Conservation (phyloP, 129 eudicot genomes). For the Tagetes patula region DNA sequence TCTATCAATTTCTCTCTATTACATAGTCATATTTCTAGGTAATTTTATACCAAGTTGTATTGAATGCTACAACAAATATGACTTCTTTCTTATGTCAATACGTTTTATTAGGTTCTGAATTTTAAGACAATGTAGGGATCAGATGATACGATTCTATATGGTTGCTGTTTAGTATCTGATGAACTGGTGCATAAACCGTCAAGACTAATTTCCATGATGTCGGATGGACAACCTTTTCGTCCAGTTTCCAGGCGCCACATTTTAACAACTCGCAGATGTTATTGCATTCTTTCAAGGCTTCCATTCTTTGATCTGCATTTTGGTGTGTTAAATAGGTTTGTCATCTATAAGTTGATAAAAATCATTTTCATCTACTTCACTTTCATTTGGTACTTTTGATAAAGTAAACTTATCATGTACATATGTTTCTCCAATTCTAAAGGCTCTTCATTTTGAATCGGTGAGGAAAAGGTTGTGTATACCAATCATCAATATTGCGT, state of each 20-base stretch:
- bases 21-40: slow-evolving; percentile 20
- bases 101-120: slow-evolving; percentile 14
- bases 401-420: slow-evolving; percentile 17
- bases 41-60: slow-evolving; percentile 13
- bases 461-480: neutral
- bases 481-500: neutral
- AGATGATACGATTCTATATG: slow-evolving; percentile 90
- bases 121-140: slow-evolving; percentile 62
- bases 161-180: slow-evolving; percentile 94
- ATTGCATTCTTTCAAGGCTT: slow-evolving; percentile 92
- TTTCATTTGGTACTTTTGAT: slow-evolving; percentile 18
- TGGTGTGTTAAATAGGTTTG: slow-evolving; percentile 87
- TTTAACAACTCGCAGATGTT: slow-evolving; percentile 89
- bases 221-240: slow-evolving; percentile 54
- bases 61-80: slow-evolving; percentile 7
- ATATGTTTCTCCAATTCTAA: slow-evolving; percentile 1
- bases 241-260: slow-evolving; percentile 67
- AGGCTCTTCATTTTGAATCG: neutral
- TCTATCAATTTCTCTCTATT: neutral
- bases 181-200: slow-evolving; percentile 89
- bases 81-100: slow-evolving; percentile 15
- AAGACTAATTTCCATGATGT: slow-evolving; percentile 68
- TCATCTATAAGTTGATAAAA: neutral
- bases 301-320: slow-evolving; percentile 96
- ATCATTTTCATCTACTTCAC: slow-evolving; percentile 3